Conservation (phyloP, 176 grass and related monocot species). For the Juncus inflexus region DNA sequence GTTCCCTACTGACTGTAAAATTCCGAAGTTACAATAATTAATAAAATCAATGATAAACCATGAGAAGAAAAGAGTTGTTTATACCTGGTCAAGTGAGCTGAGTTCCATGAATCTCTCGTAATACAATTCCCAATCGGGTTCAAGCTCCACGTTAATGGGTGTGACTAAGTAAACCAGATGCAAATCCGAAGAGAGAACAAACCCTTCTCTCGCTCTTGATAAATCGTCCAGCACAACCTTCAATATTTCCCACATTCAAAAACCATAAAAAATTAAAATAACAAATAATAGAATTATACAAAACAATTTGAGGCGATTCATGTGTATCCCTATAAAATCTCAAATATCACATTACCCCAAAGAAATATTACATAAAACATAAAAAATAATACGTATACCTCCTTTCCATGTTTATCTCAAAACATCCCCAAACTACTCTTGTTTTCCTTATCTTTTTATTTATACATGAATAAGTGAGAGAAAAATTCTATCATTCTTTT, state of each 20-base stretch:
- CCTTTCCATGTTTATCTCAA: too few species aligned
- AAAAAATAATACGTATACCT: too few species aligned
- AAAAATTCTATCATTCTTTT: too few species aligned
- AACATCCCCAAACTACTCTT: too few species aligned
- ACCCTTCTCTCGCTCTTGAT: slow-evolving; percentile 92
- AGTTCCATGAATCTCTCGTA: slow-evolving; percentile 96
- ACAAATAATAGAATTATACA: slow-evolving; percentile 10
- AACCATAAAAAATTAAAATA: slow-evolving; percentile 16
- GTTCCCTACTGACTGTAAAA: slow-evolving; percentile 77
- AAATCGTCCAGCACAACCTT: slow-evolving; percentile 95
- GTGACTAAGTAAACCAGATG: slow-evolving; percentile 96
- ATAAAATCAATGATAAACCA: slow-evolving; percentile 23
- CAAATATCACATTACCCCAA: too few species aligned
- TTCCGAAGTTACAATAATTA: slow-evolving; percentile 18
- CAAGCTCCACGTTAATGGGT: slow-evolving; percentile 85
- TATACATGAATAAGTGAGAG: too few species aligned
- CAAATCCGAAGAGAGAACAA: slow-evolving; percentile 92
- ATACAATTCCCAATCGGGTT: slow-evolving; percentile 97
- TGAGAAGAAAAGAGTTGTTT: neutral
- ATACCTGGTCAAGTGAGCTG: slow-evolving; percentile 77
- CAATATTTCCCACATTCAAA: neutral
- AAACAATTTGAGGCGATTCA: slow-evolving; percentile 10
- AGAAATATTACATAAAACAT: too few species aligned
- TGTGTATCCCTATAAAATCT: too few species aligned
- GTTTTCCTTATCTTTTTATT: too few species aligned